These are phyloP conservation scores for Castanospermum australe DNA, from an alignment of 306 rosid genomes.

Conservation along the genomic window DNA sequence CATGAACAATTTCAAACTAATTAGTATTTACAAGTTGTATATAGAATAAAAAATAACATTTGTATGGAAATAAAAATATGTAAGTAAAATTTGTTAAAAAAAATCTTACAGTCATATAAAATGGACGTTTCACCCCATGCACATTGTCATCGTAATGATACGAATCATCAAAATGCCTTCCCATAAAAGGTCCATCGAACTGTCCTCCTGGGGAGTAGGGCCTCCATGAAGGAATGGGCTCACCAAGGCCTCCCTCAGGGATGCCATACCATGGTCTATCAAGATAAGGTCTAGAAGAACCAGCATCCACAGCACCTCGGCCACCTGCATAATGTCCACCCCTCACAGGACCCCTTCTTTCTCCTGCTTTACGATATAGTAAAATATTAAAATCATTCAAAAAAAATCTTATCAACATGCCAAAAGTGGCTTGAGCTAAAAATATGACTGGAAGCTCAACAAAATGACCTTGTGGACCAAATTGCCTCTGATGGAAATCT, in stretches of 20 bases:
- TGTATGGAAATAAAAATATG: not conserved
- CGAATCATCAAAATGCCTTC: constrained; percentile 60
- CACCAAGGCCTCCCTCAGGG: constrained; percentile 50
- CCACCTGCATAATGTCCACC: constrained; percentile 47
- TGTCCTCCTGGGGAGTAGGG: constrained; percentile 57
- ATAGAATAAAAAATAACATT: not conserved
- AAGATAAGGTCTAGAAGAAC: constrained; percentile 52
- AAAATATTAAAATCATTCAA: not conserved
- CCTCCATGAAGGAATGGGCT: constrained; percentile 55
- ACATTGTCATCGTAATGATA: constrained; percentile 42
- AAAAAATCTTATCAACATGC: not conserved
- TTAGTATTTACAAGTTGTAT: not conserved
- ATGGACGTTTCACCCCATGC: constrained; percentile 71
- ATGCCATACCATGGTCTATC: constrained; percentile 56
- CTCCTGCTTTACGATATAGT: constrained; percentile 47
- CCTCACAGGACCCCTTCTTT: constrained; percentile 44
- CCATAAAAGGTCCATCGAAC: constrained; percentile 45
- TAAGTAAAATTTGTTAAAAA: not conserved
- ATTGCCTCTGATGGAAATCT: constrained; percentile 57
- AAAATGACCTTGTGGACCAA: constrained; percentile 47
- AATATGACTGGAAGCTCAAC: constrained; percentile 7
- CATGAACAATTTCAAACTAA: constrained; percentile 18
- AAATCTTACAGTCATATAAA: constrained; percentile 61
- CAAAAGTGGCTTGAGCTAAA: not conserved
- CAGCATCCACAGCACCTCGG: constrained; percentile 42